Conservation (phyloP, 768 basidiomycete genomes). For the Tricholomella constricta region DNA sequence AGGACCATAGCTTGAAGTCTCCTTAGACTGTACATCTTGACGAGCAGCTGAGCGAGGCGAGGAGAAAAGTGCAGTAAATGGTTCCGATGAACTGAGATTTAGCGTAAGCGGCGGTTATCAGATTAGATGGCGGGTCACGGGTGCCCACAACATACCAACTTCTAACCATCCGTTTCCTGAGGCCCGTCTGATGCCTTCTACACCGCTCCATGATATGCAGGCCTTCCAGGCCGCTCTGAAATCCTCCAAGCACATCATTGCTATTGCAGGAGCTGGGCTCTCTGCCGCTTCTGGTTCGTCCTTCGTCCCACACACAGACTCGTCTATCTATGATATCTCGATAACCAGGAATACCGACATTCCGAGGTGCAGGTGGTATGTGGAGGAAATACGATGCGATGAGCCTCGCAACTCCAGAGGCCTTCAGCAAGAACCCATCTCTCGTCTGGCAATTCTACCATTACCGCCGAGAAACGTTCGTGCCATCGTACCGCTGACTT, state of each 20-base stretch:
- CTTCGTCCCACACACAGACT: not conserved
- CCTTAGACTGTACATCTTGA: conserved; percentile 39
- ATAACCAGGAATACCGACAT: conserved; percentile 45
- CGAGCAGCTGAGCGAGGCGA: conserved; percentile 17
- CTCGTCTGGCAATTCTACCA: conserved; percentile 70
- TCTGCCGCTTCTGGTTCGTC: conserved; percentile 26
- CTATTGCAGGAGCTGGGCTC: conserved; percentile 24
- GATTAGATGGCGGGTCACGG: conserved; percentile 25
- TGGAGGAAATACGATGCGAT: conserved; percentile 54
- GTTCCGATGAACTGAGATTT: not conserved
- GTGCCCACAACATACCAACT: too few species aligned
- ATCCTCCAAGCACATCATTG: conserved; percentile 22
- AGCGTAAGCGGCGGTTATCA: conserved; percentile 21
- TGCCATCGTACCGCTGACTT: conserved; percentile 1
- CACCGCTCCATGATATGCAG: conserved; percentile 29
- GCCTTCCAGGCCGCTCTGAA: conserved; percentile 27
- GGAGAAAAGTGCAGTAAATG: conserved; percentile 7
- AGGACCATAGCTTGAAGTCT: conserved; percentile 43
- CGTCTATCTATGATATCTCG: not conserved
- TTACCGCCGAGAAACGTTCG: conserved; percentile 54
- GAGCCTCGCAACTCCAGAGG: conserved; percentile 54
- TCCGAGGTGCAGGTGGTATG: conserved; percentile 51
- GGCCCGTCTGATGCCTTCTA: too few species aligned
- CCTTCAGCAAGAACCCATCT: conserved; percentile 49
- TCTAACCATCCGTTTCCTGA: too few species aligned